Conservation (phyloP, 768 basidiomycete genomes). For the Tephrocybe rancida region DNA sequence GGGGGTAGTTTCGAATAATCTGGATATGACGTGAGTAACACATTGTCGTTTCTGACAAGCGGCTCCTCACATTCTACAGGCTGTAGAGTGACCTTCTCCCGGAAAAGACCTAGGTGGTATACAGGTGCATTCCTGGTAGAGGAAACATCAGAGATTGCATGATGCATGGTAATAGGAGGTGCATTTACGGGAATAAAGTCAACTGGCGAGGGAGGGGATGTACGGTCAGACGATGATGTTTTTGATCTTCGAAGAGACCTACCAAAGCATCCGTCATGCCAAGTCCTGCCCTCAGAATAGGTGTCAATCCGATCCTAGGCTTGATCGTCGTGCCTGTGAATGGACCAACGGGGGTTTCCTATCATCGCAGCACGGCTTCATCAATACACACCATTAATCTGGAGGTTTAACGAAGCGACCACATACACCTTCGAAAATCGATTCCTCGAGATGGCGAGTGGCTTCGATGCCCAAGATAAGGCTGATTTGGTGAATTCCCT, state of each 20-base stretch:
- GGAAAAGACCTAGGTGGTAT: conserved; percentile 88
- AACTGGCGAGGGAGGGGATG: conserved; percentile 35
- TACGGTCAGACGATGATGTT: no score
- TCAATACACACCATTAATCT: neutral
- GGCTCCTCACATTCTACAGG: conserved; percentile 80
- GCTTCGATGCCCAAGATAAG: conserved; percentile 85
- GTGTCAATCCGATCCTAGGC: conserved; percentile 81
- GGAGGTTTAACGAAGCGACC: neutral
- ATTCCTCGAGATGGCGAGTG: conserved; percentile 64
- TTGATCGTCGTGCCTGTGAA: conserved; percentile 81
- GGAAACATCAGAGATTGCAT: neutral
- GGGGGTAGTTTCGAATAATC: conserved; percentile 91
- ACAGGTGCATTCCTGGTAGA: conserved; percentile 69
- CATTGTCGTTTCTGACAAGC: neutral
- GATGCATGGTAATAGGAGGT: neutral
- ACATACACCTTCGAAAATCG: conserved; percentile 65
- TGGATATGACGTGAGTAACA: conserved; percentile 28
- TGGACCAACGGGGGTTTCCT: conserved; percentile 79
- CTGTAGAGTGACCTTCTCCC: conserved; percentile 85
- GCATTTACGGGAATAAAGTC: conserved; percentile 78
- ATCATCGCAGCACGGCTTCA: conserved; percentile 1
- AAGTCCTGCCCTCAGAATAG: conserved; percentile 90
- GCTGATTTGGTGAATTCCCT: conserved; percentile 79
- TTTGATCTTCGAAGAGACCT: conserved; percentile 16
- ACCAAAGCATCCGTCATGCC: conserved; percentile 91